Percentiles rank a stretch among this genome's conserved stretches.
These are phyloP conservation scores for Sisymbrium altissimum DNA, from an alignment of 345 rosid species.

Conservation along the genomic window DNA sequence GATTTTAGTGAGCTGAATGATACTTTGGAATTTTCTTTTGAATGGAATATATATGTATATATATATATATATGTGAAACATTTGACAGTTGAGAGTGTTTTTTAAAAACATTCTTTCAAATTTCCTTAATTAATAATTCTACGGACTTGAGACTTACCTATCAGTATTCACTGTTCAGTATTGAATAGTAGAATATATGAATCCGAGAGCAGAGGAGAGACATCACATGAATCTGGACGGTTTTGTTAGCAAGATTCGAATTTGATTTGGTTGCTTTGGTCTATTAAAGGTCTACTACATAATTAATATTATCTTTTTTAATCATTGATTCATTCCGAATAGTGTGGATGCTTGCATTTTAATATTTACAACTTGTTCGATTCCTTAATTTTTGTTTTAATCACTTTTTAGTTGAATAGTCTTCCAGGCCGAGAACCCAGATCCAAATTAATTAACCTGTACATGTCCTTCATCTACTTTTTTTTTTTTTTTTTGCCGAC, in stretches of 20 bases:
- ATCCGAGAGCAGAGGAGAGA: not conserved
- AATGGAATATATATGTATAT: too few relatives aligned
- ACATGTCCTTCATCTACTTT: not conserved
- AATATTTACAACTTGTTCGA: not conserved
- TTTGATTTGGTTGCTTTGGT: not conserved
- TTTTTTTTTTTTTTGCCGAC: not conserved
- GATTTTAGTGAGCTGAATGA: not conserved
- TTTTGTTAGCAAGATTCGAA: not conserved
- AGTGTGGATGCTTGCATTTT: not conserved
- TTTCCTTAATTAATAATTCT: not conserved
- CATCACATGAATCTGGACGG: conserved; percentile 12
- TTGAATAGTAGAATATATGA: not conserved
- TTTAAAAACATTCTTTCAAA: too few relatives aligned
- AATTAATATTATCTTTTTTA: not conserved
- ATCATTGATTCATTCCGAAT: not conserved
- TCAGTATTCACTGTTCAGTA: too few relatives aligned
- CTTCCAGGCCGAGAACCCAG: not conserved
- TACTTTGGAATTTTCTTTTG: not conserved
- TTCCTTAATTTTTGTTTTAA: not conserved
- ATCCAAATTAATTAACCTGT: not conserved
- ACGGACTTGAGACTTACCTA: not conserved
- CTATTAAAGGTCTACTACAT: not conserved
- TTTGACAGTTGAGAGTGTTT: too few relatives aligned
- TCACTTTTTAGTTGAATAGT: not conserved
- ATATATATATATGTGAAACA: too few relatives aligned